Percentiles rank a stretch among this genome's conserved stretches.
These are phyloP conservation scores for Pichia sp. DNA, from an alignment of 1,139 yeast species.

Conservation along the genomic window DNA sequence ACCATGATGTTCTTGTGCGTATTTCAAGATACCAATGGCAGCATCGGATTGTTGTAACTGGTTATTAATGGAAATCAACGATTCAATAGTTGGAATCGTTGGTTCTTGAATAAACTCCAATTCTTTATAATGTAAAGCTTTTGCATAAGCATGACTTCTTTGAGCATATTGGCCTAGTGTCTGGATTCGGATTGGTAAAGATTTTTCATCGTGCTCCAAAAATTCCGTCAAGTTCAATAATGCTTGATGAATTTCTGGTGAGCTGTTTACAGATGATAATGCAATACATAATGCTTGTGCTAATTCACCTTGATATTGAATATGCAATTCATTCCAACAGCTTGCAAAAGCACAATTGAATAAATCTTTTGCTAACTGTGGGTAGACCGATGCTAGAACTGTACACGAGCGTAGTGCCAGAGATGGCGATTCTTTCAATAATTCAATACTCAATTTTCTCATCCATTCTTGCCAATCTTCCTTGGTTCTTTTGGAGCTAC, in stretches of 20 bases:
- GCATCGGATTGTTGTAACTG: conserved; percentile 96
- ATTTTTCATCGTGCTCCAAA: conserved; percentile 96
- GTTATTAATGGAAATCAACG: conserved; percentile 85
- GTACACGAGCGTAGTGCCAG: conserved; percentile 94
- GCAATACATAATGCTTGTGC: conserved; percentile 84
- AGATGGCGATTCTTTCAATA: conserved; percentile 88
- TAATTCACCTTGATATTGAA: conserved; percentile 88
- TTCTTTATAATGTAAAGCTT: conserved; percentile 93
- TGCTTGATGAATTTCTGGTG: conserved; percentile 93
- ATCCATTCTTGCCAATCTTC: conserved; percentile 99
- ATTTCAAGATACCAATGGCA: conserved; percentile 91
- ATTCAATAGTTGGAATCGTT: conserved; percentile 84
- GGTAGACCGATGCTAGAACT: conserved; percentile 78
- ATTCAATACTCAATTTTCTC: conserved; percentile 74
- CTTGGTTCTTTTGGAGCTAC: conserved; percentile 77
- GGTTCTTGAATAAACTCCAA: conserved; percentile 92
- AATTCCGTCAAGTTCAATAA: conserved; percentile 86
- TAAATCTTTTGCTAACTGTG: conserved; percentile 82
- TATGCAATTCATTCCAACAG: conserved; percentile 90
- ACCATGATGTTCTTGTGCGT: conserved; percentile 91
- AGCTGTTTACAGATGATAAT: conserved; percentile 81
- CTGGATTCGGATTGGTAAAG: conserved; percentile 83
- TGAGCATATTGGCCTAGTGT: conserved; percentile 92
- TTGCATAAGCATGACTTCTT: conserved; percentile 94
- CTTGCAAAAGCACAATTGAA: conserved; percentile 94